Evolutionary conservation across 106 monocot species (phyloP).

Genomic region (Narthecium ossifragum): DNA sequence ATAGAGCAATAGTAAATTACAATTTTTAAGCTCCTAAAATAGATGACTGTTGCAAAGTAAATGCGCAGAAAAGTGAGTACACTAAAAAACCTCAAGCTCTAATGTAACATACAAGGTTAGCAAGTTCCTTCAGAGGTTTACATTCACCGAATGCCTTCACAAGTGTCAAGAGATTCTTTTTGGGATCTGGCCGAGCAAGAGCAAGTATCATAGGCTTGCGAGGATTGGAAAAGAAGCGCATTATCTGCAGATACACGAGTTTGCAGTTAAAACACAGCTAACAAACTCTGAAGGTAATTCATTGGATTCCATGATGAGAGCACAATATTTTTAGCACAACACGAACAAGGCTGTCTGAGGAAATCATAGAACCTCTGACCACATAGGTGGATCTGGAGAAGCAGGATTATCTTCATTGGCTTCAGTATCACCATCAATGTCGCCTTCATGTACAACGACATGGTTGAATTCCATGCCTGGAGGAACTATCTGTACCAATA

Average conservation of each 20-base stretch:
- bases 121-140: constrained; percentile 80
- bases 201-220: constrained; percentile 99
- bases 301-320: too few relatives aligned
- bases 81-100: background rate
- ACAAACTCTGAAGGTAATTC: too few relatives aligned
- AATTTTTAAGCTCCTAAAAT: background rate
- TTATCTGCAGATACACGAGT: constrained; percentile 57
- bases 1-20: background rate
- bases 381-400: constrained; percentile 81
- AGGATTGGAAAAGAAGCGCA: constrained; percentile 96
- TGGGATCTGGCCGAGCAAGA: constrained; percentile 93
- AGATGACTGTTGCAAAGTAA: too few relatives aligned
- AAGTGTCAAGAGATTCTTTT: constrained; percentile 88
- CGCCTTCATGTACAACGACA: constrained; percentile 47
- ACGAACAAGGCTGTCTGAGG: too few relatives aligned
- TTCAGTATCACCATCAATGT: constrained; percentile 63
- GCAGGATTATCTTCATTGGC: constrained; percentile 63
- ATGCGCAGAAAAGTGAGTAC: too few relatives aligned
- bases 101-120: constrained; percentile 64
- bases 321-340: too few relatives aligned
- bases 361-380: constrained; percentile 63
- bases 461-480: constrained; percentile 97
- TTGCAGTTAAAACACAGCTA: too few relatives aligned
- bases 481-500: constrained; percentile 61
- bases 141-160: constrained; percentile 98